Evolutionary conservation across 805 yeast species (phyloP).

Genomic region (Candida easanensis): DNA sequence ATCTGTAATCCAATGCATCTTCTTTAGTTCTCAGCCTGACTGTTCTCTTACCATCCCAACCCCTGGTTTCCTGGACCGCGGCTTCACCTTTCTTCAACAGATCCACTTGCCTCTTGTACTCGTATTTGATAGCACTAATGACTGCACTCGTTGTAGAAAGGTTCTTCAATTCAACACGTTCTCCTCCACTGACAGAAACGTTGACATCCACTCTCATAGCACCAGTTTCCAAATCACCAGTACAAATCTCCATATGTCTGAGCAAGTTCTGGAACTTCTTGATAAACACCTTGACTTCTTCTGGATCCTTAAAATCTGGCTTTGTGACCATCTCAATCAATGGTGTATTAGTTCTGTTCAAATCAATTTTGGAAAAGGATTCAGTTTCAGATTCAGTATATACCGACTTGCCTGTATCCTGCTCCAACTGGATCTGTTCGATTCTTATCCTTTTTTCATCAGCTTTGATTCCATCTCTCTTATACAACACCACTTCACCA

Average conservation of each 20-base stretch:
- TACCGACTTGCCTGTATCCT: slow-evolving; percentile 85
- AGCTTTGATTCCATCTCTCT: slow-evolving; percentile 52
- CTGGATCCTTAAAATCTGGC: slow-evolving; percentile 73
- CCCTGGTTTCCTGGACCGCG: slow-evolving; percentile 68
- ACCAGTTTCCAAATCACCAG: slow-evolving; percentile 92
- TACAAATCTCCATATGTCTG: slow-evolving; percentile 65
- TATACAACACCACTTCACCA: slow-evolving; percentile 53
- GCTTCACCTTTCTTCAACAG: slow-evolving; percentile 36
- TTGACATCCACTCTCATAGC: slow-evolving; percentile 95
- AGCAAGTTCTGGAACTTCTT: slow-evolving; percentile 76
- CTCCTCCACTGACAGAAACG: slow-evolving; percentile 69
- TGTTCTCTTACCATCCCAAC: slow-evolving; percentile 84
- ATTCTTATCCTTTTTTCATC: slow-evolving; percentile 51
- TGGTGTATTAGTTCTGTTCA: slow-evolving; percentile 83
- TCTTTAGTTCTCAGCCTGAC: slow-evolving; percentile 73
- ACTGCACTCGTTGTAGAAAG: slow-evolving; percentile 83
- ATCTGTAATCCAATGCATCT: slow-evolving; percentile 80
- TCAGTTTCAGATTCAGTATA: slow-evolving; percentile 41
- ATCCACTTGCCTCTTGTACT: slow-evolving; percentile 65
- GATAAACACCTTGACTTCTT: slow-evolving; percentile 74
- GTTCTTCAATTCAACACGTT: slow-evolving; percentile 86
- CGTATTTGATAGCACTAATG: slow-evolving; percentile 67
- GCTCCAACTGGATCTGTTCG: slow-evolving; percentile 87
- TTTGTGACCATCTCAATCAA: slow-evolving; percentile 87
- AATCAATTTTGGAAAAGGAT: slow-evolving; percentile 54